phyloP scores from a whole-genome alignment of 768 basidiomycete genomes.

The Lepiota brunneoincarnata region DNA sequence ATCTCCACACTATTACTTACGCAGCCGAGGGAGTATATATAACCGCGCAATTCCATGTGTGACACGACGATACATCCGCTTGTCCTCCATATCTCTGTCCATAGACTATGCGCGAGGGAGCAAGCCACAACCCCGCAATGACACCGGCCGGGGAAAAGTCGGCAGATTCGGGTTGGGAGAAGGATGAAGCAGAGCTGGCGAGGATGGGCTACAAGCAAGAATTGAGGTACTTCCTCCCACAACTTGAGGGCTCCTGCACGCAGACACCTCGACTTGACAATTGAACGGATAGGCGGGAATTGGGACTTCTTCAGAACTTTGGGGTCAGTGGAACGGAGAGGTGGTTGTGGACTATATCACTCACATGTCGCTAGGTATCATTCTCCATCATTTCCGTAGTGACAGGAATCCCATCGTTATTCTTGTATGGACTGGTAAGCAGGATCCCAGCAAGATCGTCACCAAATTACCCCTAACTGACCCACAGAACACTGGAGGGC shows the following conservation, averaged over 20 bases:
- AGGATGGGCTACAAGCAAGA: constrained; percentile 76
- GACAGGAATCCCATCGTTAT: constrained; percentile 69
- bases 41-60: no score
- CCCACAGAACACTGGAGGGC: constrained; percentile 66
- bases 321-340: constrained; percentile 36
- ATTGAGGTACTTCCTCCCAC: constrained; percentile 42
- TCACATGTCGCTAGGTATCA: constrained; percentile 37
- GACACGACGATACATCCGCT: no score
- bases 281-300: constrained; percentile 47
- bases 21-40: no score
- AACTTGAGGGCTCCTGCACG: background rate
- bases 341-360: background rate
- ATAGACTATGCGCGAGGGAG: background rate
- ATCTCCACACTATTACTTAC: no score
- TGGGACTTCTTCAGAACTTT: constrained; percentile 57
- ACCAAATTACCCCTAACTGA: background rate
- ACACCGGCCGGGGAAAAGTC: background rate
- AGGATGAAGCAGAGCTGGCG: constrained; percentile 61
- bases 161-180: background rate
- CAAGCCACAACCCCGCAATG: background rate
- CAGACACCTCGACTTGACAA: background rate
- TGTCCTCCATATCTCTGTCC: no score
- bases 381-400: constrained; percentile 78
- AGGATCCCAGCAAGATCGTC: background rate
- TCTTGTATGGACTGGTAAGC: constrained; percentile 65